Evolutionary conservation across 495 filamentous ascomycete species (phyloP).

Genomic region (Podospora tetraspora): DNA sequence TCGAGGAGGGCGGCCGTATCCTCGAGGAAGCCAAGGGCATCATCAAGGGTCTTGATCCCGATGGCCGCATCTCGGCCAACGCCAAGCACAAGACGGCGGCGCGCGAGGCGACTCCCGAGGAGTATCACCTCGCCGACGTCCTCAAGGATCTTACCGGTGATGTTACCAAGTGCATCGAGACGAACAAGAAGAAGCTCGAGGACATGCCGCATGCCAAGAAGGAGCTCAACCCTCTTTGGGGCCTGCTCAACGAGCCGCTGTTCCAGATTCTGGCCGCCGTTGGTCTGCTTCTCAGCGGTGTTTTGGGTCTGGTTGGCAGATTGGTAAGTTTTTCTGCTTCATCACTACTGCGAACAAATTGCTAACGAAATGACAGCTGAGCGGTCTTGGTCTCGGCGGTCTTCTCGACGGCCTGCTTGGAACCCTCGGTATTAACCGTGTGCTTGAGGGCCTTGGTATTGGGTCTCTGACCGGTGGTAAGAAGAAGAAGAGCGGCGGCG

Average conservation of each 20-base stretch:
- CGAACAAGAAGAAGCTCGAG: constrained; percentile 76
- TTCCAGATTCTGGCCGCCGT: constrained; percentile 93
- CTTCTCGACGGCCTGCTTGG: constrained; percentile 74
- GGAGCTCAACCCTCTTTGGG: constrained; percentile 84
- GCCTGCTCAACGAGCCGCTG: constrained; percentile 72
- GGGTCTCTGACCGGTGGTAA: constrained; percentile 49
- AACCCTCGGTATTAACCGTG: constrained; percentile 71
- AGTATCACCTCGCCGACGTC: constrained; percentile 75
- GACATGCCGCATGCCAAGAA: constrained; percentile 95
- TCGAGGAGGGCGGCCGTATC: constrained; percentile 78
- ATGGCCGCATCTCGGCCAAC: constrained; percentile 76
- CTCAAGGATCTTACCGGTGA: constrained; percentile 68
- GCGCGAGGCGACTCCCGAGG: constrained; percentile 80
- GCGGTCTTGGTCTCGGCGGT: constrained; percentile 78
- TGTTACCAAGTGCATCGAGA: constrained; percentile 72
- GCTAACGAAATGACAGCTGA: constrained; percentile 42
- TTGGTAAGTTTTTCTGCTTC: constrained; percentile 37
- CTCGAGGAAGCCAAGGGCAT: constrained; percentile 83
- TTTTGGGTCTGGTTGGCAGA: constrained; percentile 72
- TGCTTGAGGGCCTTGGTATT: constrained; percentile 70
- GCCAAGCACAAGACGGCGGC: constrained; percentile 77
- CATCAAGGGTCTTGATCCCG: constrained; percentile 86
- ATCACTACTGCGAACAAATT: not conserved
- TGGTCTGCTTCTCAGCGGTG: constrained; percentile 75
- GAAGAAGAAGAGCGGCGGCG: constrained; percentile 31